These are phyloP conservation scores for Paratinospora sagittata DNA, from an alignment of 164 flowering plant species.

Conservation along the genomic window DNA sequence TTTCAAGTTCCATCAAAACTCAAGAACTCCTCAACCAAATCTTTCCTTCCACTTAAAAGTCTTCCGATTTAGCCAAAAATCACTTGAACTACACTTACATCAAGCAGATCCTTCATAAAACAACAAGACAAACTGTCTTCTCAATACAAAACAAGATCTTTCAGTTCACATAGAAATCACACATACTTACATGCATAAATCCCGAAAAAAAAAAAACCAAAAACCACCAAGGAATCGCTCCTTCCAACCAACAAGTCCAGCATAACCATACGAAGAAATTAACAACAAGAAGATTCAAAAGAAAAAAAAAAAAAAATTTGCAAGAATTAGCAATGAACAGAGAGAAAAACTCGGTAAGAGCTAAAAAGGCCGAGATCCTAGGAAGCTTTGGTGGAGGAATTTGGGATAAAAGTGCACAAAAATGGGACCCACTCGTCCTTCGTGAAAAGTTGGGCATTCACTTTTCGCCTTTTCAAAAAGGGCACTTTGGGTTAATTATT, in stretches of 20 bases:
- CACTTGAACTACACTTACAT: no score
- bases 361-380: neutral
- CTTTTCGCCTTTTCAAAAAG: neutral
- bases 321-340: no score
- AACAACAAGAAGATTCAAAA: neutral
- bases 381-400: constrained; percentile 10
- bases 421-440: no score
- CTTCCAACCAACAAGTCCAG: neutral
- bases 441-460: no score
- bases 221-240: neutral
- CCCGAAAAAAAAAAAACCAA: no score
- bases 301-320: neutral
- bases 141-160: no score
- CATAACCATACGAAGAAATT: neutral
- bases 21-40: neutral
- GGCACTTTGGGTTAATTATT: constrained; percentile 1
- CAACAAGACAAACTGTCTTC: neutral
- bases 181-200: neutral
- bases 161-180: no score
- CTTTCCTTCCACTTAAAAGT: neutral
- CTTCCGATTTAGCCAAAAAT: no score
- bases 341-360: neutral
- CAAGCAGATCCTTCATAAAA: neutral
- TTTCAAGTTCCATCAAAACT: neutral
- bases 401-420: no score